phyloP scores from a whole-genome alignment of 2,329 filamentous ascomycete genomes.

The Fusarium chlamydosporum region DNA sequence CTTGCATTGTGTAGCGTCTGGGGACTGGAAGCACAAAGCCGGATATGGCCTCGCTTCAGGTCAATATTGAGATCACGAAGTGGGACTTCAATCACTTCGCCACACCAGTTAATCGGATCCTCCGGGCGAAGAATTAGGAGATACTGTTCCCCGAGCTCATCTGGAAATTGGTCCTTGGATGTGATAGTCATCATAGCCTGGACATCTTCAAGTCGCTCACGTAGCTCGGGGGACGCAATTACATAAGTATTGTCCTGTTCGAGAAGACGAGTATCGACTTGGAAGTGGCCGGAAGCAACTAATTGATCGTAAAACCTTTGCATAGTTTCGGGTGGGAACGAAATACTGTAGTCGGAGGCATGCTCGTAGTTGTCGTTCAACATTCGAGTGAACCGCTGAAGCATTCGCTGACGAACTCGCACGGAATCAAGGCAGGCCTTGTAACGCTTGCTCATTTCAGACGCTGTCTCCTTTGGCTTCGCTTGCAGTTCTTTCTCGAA shows the following conservation, averaged over 20 bases:
- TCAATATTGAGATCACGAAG: conserved; percentile 85
- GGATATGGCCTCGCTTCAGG: conserved; percentile 86
- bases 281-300: conserved; percentile 85
- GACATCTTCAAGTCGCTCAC: conserved; percentile 82
- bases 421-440: conserved; percentile 96
- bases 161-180: conserved; percentile 68
- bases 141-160: conserved; percentile 82
- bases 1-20: conserved; percentile 85
- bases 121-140: conserved; percentile 88
- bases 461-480: conserved; percentile 83
- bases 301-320: conserved; percentile 85
- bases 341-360: conserved; percentile 93
- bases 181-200: conserved; percentile 85
- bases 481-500: conserved; percentile 93
- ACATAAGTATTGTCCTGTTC: conserved; percentile 84
- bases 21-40: conserved; percentile 90
- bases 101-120: conserved; percentile 83
- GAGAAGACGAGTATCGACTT: conserved; percentile 79
- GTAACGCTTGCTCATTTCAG: conserved; percentile 97
- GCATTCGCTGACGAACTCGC: conserved; percentile 93
- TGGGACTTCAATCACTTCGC: conserved; percentile 77
- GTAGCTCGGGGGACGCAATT: conserved; percentile 85
- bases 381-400: conserved; percentile 94
- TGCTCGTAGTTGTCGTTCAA: conserved; percentile 96
- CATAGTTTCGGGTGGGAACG: conserved; percentile 75